Evolutionary conservation across 768 basidiomycete genomes (phyloP), one percentile per base, ranked within the genome.

Genomic region (Roridomyces roridus): DNA sequence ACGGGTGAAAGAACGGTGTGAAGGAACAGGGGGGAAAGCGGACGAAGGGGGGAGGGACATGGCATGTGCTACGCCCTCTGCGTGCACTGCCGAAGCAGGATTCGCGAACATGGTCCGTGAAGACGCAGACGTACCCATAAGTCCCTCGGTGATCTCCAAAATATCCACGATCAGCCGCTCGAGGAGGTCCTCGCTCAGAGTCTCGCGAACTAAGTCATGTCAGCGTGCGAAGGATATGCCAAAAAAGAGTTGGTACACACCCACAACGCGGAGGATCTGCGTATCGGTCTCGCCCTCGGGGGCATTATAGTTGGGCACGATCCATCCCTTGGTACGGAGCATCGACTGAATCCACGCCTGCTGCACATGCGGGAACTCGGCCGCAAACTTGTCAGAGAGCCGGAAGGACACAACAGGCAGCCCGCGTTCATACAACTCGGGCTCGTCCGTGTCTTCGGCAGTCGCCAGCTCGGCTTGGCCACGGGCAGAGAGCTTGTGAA

Each of bases 401-500:
- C 74, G 69, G 79, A 87, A 88, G 0, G 85, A 77, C 36, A 87
- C 85, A 23, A 88, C 86, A 7, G 86, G 86, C 2, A 88, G 73
- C 10, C 83, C 84, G 8, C 77, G 72, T 34, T 74, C 58, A 67
- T 85, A 88, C 41, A 65, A 63, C 51, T 79, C 77, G 5, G 84
- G 80, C 42, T 78, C 70, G 55, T 83, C 74, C 25, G 64, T 60
- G 35, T 70, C 72, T 10, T 72, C 72, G 25, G 67, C 60, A 25
- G 70, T 60, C 9, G 62, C 55, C 28, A 61, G 60, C 31, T 39
- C 70, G 36, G 7, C 60, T 25, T 15, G 63, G 28, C 55, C 56
- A 8, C 29, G 25, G 46, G 46, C 51, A 46, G 73, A 69, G 20
- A 78, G 78, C 20, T 61, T 65, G 67, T 87, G 86, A 46, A 85